Evolutionary conservation across 805 yeast genomes (phyloP), one percentile per base, ranked within the genome.

Genomic region (Candida sakaeoensis): DNA sequence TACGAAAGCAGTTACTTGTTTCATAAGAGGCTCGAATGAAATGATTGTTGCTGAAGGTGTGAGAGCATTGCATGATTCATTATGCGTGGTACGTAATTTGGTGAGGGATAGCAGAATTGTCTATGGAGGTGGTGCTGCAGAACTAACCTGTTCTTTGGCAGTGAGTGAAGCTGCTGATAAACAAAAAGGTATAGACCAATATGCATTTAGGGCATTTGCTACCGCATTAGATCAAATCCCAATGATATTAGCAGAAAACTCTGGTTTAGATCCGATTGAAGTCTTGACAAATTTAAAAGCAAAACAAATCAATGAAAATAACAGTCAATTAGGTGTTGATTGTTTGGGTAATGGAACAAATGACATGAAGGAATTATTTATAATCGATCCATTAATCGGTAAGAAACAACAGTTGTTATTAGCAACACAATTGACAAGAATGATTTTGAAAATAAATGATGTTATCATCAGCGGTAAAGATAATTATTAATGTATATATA

Each of bases 111-210:
- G 80, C 60, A 78, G 96, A 62, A 87, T 93, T 33, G 97, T 95
- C n/a, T 93, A 93, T 57, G 99, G 99, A 48, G 99, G 99, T 53
- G 99, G 99, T 51, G 95, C 99, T 16, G 95, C 98, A 26, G 99
- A 93, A 68, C 81, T 93, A 39, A 76, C 96, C 2, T 85, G 95
- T 71, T 89, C 98, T 10, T 68, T 93, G 51, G 95, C 93, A 13
- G 95, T 93, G 12, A 73, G 88, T 42, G 86, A 83, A 36, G 95
- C 85, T 49, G 97, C 98, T 36, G 96, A 91, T 61, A 80, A 78
- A 57, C 95, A 86, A 64, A 82, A 82, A 53, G 98, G 98, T 42
- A 91, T 91, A 47, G 97, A 91, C 55, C 99, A 95, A 70, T 93
- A 93, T 60, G 98, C 98, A 0, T 88, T 93, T 80, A 81, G 97